Percentiles rank a stretch among this genome's conserved stretches.
Conservation (phyloP, 2,329 filamentous ascomycete genomes). For the Diaporthe longicolla region DNA sequence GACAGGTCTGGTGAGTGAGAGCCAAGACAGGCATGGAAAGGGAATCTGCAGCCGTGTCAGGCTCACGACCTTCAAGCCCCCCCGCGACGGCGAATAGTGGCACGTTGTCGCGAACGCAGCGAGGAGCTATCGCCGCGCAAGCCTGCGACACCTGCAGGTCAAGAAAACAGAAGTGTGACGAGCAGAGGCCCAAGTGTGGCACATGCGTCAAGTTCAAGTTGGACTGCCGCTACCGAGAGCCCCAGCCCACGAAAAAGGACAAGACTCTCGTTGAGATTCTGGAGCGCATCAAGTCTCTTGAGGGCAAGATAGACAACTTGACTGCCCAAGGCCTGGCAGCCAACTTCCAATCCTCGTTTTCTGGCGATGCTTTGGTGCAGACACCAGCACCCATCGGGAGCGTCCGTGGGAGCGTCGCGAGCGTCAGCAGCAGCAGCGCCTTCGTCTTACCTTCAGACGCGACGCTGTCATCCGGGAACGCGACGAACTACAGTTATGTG, state of each 20-base stretch:
- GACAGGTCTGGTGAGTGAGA: background rate
- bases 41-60: constrained; percentile 13
- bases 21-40: constrained; percentile 26
- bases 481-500: constrained; percentile 50
- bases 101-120: constrained; percentile 55
- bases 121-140: constrained; percentile 65
- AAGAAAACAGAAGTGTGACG: constrained; percentile 76
- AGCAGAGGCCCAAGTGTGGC: constrained; percentile 72
- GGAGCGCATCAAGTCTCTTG: constrained; percentile 67
- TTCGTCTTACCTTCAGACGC: background rate
- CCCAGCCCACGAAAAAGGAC: constrained; percentile 75
- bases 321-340: constrained; percentile 48
- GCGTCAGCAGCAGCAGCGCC: constrained; percentile 32
- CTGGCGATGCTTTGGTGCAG: constrained; percentile 35
- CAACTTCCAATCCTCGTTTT: constrained; percentile 41
- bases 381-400: constrained; percentile 34
- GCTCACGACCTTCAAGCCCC: constrained; percentile 31
- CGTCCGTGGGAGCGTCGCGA: constrained; percentile 29
- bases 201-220: constrained; percentile 70
- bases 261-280: constrained; percentile 74
- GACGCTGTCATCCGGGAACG: background rate
- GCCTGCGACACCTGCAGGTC: constrained; percentile 72
- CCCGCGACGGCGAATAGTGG: constrained; percentile 28
- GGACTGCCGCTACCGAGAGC: constrained; percentile 72
- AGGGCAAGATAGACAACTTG: constrained; percentile 67